phyloP scores from a whole-genome alignment of 441 rosid species.

The Pelargonium myrrhifolium region DNA sequence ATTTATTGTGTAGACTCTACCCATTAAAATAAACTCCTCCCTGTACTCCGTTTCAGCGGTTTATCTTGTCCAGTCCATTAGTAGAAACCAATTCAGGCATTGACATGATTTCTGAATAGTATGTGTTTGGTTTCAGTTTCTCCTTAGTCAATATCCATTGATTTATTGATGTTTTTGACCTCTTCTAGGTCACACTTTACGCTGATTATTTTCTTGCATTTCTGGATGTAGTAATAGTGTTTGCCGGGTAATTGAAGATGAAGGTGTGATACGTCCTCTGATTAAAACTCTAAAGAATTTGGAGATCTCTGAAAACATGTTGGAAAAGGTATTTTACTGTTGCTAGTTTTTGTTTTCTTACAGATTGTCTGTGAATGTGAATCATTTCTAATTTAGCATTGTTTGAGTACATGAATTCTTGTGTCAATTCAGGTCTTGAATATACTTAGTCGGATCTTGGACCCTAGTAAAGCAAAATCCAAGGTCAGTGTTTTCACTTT shows the following conservation, averaged over 20 bases:
- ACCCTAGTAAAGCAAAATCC: slow-evolving; percentile 62
- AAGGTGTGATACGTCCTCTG: slow-evolving; percentile 48
- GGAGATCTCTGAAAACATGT: slow-evolving; percentile 34
- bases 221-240: slow-evolving; percentile 49
- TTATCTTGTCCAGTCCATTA: not conserved
- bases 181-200: not conserved
- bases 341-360: slow-evolving; percentile 11
- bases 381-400: slow-evolving; percentile 10
- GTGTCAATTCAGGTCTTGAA: slow-evolving; percentile 51
- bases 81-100: not conserved
- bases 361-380: slow-evolving; percentile 3
- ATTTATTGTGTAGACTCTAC: not conserved
- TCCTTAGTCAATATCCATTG: not conserved
- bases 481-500: slow-evolving; percentile 42
- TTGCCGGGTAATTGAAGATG: slow-evolving; percentile 60
- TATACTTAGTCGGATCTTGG: slow-evolving; percentile 55
- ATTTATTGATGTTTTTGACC: not conserved
- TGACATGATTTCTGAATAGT: not conserved
- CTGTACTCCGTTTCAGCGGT: not conserved
- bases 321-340: slow-evolving; percentile 48
- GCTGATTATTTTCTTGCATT: slow-evolving; percentile 9
- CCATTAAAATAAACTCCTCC: not conserved
- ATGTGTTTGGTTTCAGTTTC: not conserved
- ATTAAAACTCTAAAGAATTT: slow-evolving; percentile 43
- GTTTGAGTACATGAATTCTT: slow-evolving; percentile 14